Conservation (phyloP, 768 basidiomycete species). For the Leccinum imitatum region DNA sequence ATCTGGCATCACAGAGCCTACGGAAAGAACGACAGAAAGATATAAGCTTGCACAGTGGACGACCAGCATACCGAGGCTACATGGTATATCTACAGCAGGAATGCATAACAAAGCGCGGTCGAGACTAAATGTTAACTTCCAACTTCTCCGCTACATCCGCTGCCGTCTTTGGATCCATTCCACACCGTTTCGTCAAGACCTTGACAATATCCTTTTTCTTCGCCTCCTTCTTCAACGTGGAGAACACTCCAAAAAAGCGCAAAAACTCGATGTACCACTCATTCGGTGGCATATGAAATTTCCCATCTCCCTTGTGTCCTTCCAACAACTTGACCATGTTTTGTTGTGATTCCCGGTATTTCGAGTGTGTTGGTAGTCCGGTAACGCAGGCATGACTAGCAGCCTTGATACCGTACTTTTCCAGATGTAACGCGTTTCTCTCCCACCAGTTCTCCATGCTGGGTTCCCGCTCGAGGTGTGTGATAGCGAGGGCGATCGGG, state of each 20-base stretch:
- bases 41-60: conserved; percentile 7
- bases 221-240: conserved; percentile 20
- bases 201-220: conserved; percentile 27
- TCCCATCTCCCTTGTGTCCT: conserved; percentile 13
- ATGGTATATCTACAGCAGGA: neutral
- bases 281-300: conserved; percentile 28
- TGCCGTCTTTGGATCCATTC: conserved; percentile 19
- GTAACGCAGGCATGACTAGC: conserved; percentile 38
- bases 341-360: conserved; percentile 25
- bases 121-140: conserved; percentile 1
- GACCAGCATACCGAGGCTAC: neutral
- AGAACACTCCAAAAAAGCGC: conserved; percentile 25
- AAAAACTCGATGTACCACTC: conserved; percentile 27
- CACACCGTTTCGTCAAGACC: conserved; percentile 32
- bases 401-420: conserved; percentile 27
- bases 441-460: conserved; percentile 38
- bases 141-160: conserved; percentile 23
- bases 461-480: conserved; percentile 39
- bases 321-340: conserved; percentile 20
- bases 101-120: neutral
- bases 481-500: conserved; percentile 35
- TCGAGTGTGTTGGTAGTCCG: conserved; percentile 28
- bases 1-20: neutral
- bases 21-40: neutral
- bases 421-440: conserved; percentile 25